Conservation (phyloP, 345 rosid genomes). For the Lepidium aucheri region DNA sequence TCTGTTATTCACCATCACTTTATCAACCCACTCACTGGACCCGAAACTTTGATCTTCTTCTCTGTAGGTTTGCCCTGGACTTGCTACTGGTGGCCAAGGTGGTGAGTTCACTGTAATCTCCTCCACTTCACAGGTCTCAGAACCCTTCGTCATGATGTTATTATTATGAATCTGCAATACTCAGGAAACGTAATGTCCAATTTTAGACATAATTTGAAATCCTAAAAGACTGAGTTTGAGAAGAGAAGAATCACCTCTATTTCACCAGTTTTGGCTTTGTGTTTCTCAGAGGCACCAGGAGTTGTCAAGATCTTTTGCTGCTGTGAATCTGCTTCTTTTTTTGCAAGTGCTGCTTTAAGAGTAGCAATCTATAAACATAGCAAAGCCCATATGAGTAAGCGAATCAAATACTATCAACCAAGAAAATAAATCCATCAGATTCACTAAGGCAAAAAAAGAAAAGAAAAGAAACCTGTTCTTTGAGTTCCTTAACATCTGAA, state of each 20-base stretch:
- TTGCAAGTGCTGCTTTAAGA: slow-evolving; percentile 74
- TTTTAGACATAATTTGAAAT: background rate
- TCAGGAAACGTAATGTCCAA: background rate
- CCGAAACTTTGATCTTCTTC: slow-evolving; percentile 68
- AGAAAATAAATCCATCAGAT: background rate
- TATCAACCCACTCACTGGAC: slow-evolving; percentile 86
- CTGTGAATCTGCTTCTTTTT: slow-evolving; percentile 58
- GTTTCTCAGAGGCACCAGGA: slow-evolving; percentile 46
- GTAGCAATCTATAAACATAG: slow-evolving; percentile 49
- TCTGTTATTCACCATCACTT: slow-evolving; percentile 93
- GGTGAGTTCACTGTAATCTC: slow-evolving; percentile 84
- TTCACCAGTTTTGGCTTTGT: slow-evolving; percentile 52
- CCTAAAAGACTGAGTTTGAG: background rate
- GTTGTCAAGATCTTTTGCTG: slow-evolving; percentile 31
- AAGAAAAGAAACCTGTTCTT: slow-evolving; percentile 60
- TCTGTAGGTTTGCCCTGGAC: slow-evolving; percentile 47
- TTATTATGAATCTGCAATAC: slow-evolving; percentile 44
- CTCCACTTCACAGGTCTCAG: slow-evolving; percentile 72
- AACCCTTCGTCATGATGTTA: slow-evolving; percentile 43
- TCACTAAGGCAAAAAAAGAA: slow-evolving; percentile 7
- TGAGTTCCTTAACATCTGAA: slow-evolving; percentile 80
- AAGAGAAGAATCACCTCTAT: slow-evolving; percentile 48
- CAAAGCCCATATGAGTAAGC: background rate
- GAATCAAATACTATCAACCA: background rate
- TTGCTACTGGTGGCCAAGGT: slow-evolving; percentile 83